Evolutionary conservation across 768 basidiomycete species (phyloP).

Genomic region (Suillus spraguei): DNA sequence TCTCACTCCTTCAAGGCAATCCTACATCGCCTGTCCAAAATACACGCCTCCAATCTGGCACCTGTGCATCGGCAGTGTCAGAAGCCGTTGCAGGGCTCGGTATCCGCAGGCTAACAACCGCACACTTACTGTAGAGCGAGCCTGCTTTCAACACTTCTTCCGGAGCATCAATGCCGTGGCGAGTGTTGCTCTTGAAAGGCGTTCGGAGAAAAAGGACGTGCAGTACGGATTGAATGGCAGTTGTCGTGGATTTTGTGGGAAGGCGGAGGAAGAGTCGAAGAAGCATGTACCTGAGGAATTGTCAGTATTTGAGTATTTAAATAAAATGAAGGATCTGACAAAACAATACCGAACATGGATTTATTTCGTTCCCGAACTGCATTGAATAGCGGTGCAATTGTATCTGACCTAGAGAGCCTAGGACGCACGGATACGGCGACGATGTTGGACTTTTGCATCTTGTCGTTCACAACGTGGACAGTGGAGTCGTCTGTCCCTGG

Average conservation of each 20-base stretch:
- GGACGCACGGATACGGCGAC: constrained; percentile 74
- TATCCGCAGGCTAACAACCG: constrained; percentile 54
- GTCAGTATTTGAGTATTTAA: constrained; percentile 10
- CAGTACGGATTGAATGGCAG: too few species aligned
- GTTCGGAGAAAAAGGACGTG: too few species aligned
- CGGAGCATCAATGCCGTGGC: constrained; percentile 28
- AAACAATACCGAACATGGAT: constrained; percentile 45
- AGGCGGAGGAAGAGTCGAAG: constrained; percentile 57
- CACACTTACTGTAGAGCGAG: constrained; percentile 70
- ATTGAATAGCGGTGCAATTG: constrained; percentile 48
- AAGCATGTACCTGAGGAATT: constrained; percentile 58
- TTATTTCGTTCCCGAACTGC: too few species aligned
- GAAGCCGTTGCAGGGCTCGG: constrained; percentile 29
- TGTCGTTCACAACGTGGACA: constrained; percentile 41
- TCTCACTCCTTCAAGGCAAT: too few species aligned
- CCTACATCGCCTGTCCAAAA: too few species aligned
- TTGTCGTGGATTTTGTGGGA: too few species aligned
- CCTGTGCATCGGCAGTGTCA: constrained; percentile 34
- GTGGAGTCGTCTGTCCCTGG: constrained; percentile 40
- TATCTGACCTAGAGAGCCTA: constrained; percentile 74
- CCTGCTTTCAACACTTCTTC: constrained; percentile 52
- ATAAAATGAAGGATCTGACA: constrained; percentile 38
- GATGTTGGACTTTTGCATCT: constrained; percentile 69
- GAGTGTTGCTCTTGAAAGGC: constrained; percentile 63
- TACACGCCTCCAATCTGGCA: constrained; percentile 32